Evolutionary conservation across 495 filamentous ascomycete genomes (phyloP).

Genomic region (Xylaria scruposa): DNA sequence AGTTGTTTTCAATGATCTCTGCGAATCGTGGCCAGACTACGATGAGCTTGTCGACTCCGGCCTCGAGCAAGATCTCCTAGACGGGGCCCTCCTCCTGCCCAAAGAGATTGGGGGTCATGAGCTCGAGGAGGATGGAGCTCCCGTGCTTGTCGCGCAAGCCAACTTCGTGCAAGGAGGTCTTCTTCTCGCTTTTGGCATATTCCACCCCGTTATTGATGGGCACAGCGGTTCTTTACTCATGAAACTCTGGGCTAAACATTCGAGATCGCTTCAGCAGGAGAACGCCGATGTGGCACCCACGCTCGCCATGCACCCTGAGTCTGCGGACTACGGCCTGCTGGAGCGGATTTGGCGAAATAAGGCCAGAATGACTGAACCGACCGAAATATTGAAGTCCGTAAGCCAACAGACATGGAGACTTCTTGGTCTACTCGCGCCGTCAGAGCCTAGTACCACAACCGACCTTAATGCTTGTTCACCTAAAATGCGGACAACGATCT

Average conservation of each 20-base stretch:
- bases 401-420: neutral
- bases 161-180: conserved; percentile 29
- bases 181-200: conserved; percentile 21
- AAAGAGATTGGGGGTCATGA: neutral
- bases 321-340: neutral
- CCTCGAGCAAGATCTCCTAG: conserved; percentile 1
- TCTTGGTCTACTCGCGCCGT: neutral
- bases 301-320: neutral
- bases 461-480: neutral
- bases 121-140: neutral
- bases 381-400: neutral
- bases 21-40: neutral
- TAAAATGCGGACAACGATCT: conserved; percentile 3
- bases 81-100: neutral
- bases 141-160: conserved; percentile 4
- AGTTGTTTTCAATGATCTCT: neutral
- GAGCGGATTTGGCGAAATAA: neutral
- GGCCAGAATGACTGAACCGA: neutral
- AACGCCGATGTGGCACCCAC: neutral
- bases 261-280: neutral
- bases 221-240: conserved; percentile 1
- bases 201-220: neutral
- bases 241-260: conserved; percentile 7
- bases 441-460: neutral
- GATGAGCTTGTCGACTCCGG: conserved; percentile 9